Base-by-base conservation (phyloP, 305 asterid genomes). In the Solanum hybrid region DNA sequence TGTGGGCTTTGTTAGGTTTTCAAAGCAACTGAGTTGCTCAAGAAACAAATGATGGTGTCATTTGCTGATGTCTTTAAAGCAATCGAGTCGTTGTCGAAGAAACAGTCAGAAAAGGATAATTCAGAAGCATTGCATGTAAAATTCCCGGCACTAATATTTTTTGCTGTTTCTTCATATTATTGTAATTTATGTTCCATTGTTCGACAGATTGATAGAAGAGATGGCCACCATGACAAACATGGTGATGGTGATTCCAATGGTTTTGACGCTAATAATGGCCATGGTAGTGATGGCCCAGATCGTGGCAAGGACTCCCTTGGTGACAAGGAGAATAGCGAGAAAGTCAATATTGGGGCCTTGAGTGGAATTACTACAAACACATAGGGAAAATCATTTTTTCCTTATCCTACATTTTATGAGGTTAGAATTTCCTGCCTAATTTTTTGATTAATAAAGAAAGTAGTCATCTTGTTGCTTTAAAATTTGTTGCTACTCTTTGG, bases 1-100 rank as follows among this genome's bases (percentile, higher is more conserved):
- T 84, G 2, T 31, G 34, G 85, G 28, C 31, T 51, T 51, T 84
- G 29, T 20, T 84, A 84, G 88, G 42, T 84, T 40, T 31, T 29
- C 64, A 84, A 84, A 84, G 88, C 88, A 51, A 84, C 74, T 9
- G 75, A 51, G 42, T 31, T 57, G 28, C 75, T 46, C 34, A 84
- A 84, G 88, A 73, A 51, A 84, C 88, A 84, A 84, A 84, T 84
- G 88, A 51, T 51, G 75, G 75, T 6, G 88, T 84, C 88, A 84
- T 84, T 84, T 84, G 75, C 88, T 6, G 75, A 84, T 51, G 75
- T 84, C 88, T 84, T 84, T 20, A 51, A 84, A 51, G 88, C 88
- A 31, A 84, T 84, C 73, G 88, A 84, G 40, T 29, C 42, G 5
- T 84, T 84, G 42, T 51, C 75, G 28, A 84, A 84, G 88, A 84